Evolutionary conservation across 495 filamentous ascomycete species (phyloP).

Genomic region (Hypoxylon rickii): DNA sequence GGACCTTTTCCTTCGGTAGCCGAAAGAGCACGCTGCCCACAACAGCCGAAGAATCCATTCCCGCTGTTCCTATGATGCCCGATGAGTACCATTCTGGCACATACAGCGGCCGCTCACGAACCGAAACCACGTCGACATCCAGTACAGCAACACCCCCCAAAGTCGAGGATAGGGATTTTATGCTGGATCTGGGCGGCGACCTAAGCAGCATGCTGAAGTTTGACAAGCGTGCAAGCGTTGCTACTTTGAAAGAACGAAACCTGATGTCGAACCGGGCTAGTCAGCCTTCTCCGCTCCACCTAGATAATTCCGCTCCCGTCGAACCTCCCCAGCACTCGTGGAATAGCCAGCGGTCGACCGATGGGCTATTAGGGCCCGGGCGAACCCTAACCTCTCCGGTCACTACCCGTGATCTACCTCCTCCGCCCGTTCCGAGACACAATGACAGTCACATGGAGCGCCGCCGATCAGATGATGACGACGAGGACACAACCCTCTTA

Average conservation of each 20-base stretch:
- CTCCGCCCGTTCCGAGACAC: conserved; percentile 48
- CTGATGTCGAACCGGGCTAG: conserved; percentile 45
- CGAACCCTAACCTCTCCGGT: conserved; percentile 38
- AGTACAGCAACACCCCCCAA: conserved; percentile 75
- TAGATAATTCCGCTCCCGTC: conserved; percentile 59
- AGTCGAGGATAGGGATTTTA: conserved; percentile 63
- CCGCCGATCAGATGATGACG: conserved; percentile 59
- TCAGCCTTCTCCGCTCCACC: conserved; percentile 61
- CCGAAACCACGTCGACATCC: conserved; percentile 53
- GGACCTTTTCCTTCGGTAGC: conserved; percentile 76
- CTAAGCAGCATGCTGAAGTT: conserved; percentile 72
- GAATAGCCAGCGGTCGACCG: conserved; percentile 68
- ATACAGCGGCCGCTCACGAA: conserved; percentile 45
- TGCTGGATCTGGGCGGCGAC: conserved; percentile 61
- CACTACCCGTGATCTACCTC: conserved; percentile 10
- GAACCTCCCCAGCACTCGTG: conserved; percentile 69
- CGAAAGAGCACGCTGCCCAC: conserved; percentile 54
- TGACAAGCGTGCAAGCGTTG: conserved; percentile 60
- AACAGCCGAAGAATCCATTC: conserved; percentile 46
- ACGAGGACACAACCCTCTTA: conserved; percentile 71
- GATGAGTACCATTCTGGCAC: conserved; percentile 38
- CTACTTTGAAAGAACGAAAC: conserved; percentile 44
- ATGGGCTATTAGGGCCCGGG: conserved; percentile 59
- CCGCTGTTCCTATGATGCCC: conserved; percentile 40
- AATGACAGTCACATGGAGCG: conserved; percentile 51